Evolutionary conservation across 495 filamentous ascomycete genomes (phyloP), one percentile per base, ranked within the genome.

Genomic region (Usnea hakonensis): DNA sequence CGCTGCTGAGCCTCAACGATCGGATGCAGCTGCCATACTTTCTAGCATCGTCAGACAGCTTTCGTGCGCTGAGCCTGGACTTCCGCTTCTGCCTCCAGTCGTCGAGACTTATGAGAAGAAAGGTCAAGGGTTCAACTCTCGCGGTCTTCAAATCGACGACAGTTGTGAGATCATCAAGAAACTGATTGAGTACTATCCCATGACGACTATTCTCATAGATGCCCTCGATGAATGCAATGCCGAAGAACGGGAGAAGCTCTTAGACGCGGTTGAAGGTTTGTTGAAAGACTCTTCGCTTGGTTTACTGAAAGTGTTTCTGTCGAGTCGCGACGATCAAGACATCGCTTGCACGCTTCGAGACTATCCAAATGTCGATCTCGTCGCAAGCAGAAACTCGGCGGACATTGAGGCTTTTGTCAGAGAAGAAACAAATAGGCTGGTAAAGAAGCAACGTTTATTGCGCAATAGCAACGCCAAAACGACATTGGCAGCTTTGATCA

Each of bases 141-240:
- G 38, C 58, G 11, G 53, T 61, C 30, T 73, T 69, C 61, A 68
- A 67, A 67, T 17, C 58, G 67, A 23, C 65, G 46, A 50, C 3
- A 28, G 23, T 3, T 30, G 46, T 30, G 46, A 50, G 7, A 11
- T 50, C 23, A 50, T 73, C 32, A 52, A 63, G 0, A 41, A 61
- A n/a, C 62, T 63, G 7, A 13, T 70, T 13, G 60, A 69, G 32
- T 38, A 65, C 26, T 71, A 66, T 32, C 11, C 56, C 5, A 60
- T 55, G n/a, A 65, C 73, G 1, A 77, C 71, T 0, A 71, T 79
- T 17, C 63, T 80, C 5, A 73, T 80, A 21, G 77, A 80, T 65
- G 78, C 75, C 19, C 55, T 80, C 19, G 77, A 80, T 58, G 78
- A 82, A 61, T 75, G 72, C 43, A 64, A 79, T 48, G 61, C 68